Percentiles rank a stretch among this genome's conserved stretches.
phyloP scores from a whole-genome alignment of 1,139 yeast species.

The Saccharomyces hybrid region DNA sequence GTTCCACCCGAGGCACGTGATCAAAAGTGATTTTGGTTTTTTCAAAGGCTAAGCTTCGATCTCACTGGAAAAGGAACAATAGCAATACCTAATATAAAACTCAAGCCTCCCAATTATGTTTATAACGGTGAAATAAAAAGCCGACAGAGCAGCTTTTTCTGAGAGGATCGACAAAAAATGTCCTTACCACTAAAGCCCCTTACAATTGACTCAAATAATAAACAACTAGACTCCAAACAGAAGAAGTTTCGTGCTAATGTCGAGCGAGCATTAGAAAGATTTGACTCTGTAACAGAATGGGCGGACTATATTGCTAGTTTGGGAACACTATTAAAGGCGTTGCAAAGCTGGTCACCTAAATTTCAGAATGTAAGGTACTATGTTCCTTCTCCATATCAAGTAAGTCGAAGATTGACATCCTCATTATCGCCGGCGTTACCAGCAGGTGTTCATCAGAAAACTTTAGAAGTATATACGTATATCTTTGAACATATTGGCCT shows the following conservation, averaged over 20 bases:
- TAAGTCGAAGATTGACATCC: conserved; percentile 30
- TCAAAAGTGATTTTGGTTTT: background rate
- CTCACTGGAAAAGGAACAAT: background rate
- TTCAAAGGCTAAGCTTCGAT: background rate
- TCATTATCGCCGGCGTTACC: conserved; percentile 79
- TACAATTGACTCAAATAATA: conserved; percentile 26
- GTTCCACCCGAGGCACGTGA: background rate
- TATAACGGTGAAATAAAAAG: background rate
- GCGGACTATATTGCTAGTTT: conserved; percentile 95
- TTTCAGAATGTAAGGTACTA: conserved; percentile 42
- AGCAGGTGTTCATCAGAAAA: conserved; percentile 89
- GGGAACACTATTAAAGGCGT: conserved; percentile 65
- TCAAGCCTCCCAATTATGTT: background rate
- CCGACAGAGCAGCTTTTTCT: background rate
- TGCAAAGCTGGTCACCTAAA: conserved; percentile 53
- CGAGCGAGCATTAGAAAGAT: conserved; percentile 67
- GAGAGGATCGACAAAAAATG: conserved; percentile 12
- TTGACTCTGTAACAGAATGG: conserved; percentile 90
- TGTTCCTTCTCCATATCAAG: conserved; percentile 37
- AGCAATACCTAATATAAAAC: background rate
- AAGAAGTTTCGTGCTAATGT: conserved; percentile 58
- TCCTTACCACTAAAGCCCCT: conserved; percentile 29
- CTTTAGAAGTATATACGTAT: conserved; percentile 65
- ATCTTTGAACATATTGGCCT: conserved; percentile 57
- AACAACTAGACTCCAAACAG: conserved; percentile 45